Base-by-base conservation (phyloP, 139 green algal genomes). In the Picochlorum sp. region DNA sequence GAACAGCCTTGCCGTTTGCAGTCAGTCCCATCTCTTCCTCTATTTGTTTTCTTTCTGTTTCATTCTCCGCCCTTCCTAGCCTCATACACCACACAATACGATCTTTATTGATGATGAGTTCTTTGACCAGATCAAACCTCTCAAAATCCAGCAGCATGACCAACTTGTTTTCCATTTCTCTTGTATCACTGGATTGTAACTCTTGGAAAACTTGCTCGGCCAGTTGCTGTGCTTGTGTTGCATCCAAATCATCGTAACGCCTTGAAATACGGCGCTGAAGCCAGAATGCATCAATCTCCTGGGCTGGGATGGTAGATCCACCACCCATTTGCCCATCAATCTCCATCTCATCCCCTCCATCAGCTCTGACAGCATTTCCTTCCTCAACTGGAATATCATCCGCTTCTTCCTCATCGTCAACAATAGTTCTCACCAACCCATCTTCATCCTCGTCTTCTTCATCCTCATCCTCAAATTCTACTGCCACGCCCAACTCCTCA, bases 281-380 rank as follows among this genome's bases (percentile, higher is more conserved):
- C 94, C 94, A 99, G 82, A 97, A 98, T 4, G 94, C 93, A 68
- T 98, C 93, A 68, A 99, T 95, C 59, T 96, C 89, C 69, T 87
- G 57, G 13, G 63, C 69, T 4, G 55, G 56, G 49, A 77, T 66
- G 61, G n/a, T 31, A 45, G 30, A 45, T 21, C 15, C 54, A 41
- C 16, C 38, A 45, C 30, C 21, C 4, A 34, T 45, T 10, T 11
- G 26, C 30, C 86, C 79, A 34, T 79, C 84, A 4, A 69, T 77
- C 0, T 74, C 82, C 4, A 81, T 78, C 3, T 79, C 81, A 26
- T 89, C 81, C 38, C 72, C 66, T 20, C 73, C 70, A 18, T 57
- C 62, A 26, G 73, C 70, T 49, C 66, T 56, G 28, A 79, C 74
- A 7, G 69, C 66, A 28, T 24, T 60, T n/a, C 13, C 14, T 44